Percentiles rank a stretch among this genome's conserved stretches.
Evolutionary conservation across 192 early-diverging fungal genomes (phyloP).

Genomic region (Coemansia sp.): DNA sequence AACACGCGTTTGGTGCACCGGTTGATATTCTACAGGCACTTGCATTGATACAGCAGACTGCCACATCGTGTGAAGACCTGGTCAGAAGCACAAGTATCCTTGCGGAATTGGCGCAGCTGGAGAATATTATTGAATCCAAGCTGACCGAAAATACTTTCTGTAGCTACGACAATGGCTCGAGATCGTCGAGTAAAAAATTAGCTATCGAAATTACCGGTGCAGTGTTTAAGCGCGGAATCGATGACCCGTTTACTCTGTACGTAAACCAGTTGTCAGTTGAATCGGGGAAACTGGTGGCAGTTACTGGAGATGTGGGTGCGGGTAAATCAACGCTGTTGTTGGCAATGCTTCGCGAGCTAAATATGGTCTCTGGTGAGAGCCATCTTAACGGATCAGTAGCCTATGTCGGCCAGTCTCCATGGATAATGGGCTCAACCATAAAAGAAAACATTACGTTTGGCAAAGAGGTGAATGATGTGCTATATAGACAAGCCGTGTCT

Average conservation of each 20-base stretch:
- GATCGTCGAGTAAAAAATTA: not conserved
- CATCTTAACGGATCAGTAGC: conserved; percentile 15
- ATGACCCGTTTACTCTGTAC: not conserved
- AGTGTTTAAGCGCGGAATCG: conserved; percentile 2
- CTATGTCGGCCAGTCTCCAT: conserved; percentile 50
- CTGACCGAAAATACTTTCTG: not conserved
- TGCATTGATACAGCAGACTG: conserved; percentile 5
- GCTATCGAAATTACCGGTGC: not conserved
- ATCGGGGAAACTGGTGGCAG: conserved; percentile 59
- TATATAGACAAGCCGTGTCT: conserved; percentile 56
- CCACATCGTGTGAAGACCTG: conserved; percentile 12
- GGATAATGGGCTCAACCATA: conserved; percentile 65
- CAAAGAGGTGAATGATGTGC: conserved; percentile 40
- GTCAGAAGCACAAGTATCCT: conserved; percentile 6
- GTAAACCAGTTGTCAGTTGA: conserved; percentile 1
- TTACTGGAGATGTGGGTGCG: conserved; percentile 77
- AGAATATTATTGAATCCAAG: conserved; percentile 6
- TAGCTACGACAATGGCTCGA: not conserved
- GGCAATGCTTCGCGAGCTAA: conserved; percentile 74
- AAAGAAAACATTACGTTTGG: conserved; percentile 78
- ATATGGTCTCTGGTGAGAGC: conserved; percentile 10
- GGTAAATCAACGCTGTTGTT: conserved; percentile 78
- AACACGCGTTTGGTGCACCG: not conserved
- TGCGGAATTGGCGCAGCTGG: conserved; percentile 12
- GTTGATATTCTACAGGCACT: conserved; percentile 5